Evolutionary conservation across 2,329 filamentous ascomycete genomes (phyloP).

Genomic region (Seiridium cupressi): DNA sequence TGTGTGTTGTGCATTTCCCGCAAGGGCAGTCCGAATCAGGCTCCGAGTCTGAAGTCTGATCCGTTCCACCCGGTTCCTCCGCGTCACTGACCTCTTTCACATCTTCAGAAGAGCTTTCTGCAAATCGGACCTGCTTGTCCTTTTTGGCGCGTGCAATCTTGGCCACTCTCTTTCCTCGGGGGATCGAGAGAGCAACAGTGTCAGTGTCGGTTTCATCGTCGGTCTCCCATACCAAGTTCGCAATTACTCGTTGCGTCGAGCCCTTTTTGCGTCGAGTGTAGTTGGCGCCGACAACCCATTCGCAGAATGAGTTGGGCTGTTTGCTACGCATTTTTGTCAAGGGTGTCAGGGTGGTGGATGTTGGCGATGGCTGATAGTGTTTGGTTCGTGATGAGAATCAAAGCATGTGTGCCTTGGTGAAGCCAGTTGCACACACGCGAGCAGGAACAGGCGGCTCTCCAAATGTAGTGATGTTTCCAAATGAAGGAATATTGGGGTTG

Average conservation of each 20-base stretch:
- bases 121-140: conserved; percentile 15
- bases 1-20: not conserved
- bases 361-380: not conserved
- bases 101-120: conserved; percentile 29
- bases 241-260: conserved; percentile 15
- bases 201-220: conserved; percentile 53
- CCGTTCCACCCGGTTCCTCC: not conserved
- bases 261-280: conserved; percentile 12
- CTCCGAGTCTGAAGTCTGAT: conserved; percentile 11
- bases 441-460: not conserved
- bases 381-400: no score
- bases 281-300: conserved; percentile 40
- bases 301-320: conserved; percentile 32
- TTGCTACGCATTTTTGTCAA: not conserved
- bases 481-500: not conserved
- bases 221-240: conserved; percentile 43
- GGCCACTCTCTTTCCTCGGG: conserved; percentile 26
- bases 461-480: not conserved
- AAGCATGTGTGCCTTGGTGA: no score
- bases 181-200: conserved; percentile 46
- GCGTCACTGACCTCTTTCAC: conserved; percentile 7
- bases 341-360: not conserved
- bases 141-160: conserved; percentile 17
- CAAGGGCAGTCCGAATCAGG: conserved; percentile 9
- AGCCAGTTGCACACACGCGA: no score